Base-by-base conservation (phyloP, 192 early-diverging fungal species). In the Jimgerdemannia lactiflua region DNA sequence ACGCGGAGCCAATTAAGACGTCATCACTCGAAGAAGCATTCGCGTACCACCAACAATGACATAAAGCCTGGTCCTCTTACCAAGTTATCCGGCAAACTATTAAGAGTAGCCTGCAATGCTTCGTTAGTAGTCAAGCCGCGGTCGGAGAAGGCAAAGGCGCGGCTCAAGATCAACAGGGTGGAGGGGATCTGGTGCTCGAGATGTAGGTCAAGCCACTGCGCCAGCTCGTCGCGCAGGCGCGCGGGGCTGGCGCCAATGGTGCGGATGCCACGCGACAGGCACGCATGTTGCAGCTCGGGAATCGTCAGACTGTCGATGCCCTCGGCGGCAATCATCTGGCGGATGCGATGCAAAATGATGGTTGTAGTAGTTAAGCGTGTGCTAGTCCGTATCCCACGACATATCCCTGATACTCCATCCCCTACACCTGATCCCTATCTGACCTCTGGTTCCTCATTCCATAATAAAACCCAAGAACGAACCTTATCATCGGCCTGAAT, bases 181-280 rank as follows among this genome's bases (percentile, higher is more conserved):
- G 94, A 94, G 49, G 97, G 97, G 63, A 99, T 91, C 73, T 96
- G 93, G 80, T 97, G 93, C 43, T 92, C 90, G 69, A 99, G 75
- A 79, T 98, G 95, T 78, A 99, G 89, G 69, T 98, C 96, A 64
- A 99, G 83, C 97, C 97, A 99, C 78, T 99, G 97, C 63, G 82
- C 75, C 70, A 99, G 83, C 79, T 98, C 96, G 70, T 89, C 89
- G 65, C 95, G 89, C 81, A 99, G 86, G 43, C 97, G 90, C 17
- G 91, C 95, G 0, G 96, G 96, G 3, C 94, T 95, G 10, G 94
- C 95, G 14, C 97, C 97, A 39, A 95, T 86, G 4, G 89, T 91
- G 20, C 93, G 89, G 75, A 99, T 95, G 42, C 97, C 97, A 76
- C 97, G 95, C 39, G 93, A 88, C 70, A 88, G 86, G 79, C 95